Evolutionary conservation across 495 filamentous ascomycete genomes (phyloP).

Genomic region (Terfezia claveryi): DNA sequence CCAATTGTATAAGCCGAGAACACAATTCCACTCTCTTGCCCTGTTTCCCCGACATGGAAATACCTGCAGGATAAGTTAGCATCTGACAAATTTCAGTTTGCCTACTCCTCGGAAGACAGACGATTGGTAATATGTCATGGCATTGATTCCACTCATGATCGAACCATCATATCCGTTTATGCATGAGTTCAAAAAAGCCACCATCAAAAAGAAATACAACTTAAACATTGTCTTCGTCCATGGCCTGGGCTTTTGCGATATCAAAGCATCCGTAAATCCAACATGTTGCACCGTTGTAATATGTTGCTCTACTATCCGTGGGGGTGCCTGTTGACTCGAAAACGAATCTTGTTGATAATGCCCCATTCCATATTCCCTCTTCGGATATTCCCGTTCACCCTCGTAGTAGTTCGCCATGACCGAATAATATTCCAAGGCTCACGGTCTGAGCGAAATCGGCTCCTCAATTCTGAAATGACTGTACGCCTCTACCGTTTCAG

Average conservation of each 20-base stretch:
- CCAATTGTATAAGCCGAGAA: conserved; percentile 30
- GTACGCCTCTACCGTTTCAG: too few species aligned
- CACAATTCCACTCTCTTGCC: conserved; percentile 25
- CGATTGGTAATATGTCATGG: conserved; percentile 24
- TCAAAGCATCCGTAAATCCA: conserved; percentile 15
- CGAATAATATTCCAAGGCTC: not conserved
- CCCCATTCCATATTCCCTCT: conserved; percentile 1
- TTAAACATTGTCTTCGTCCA: conserved; percentile 24
- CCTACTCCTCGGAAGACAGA: conserved; percentile 1
- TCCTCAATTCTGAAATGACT: too few species aligned
- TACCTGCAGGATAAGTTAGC: conserved; percentile 3
- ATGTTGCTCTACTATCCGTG: conserved; percentile 11
- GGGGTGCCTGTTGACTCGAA: conserved; percentile 2
- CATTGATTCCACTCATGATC: conserved; percentile 32
- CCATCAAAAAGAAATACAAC: conserved; percentile 23
- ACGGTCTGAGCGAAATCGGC: not conserved
- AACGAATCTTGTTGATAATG: conserved; percentile 9
- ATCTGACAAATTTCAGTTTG: not conserved
- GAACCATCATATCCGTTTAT: conserved; percentile 40
- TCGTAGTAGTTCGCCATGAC: conserved; percentile 1
- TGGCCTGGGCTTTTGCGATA: conserved; percentile 17
- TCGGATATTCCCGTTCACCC: conserved; percentile 5
- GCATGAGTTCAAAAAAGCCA: conserved; percentile 26
- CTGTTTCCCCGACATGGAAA: conserved; percentile 13
- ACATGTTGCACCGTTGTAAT: conserved; percentile 15